Conservation (phyloP, 495 filamentous ascomycete species). For the Clohesyomyces aquaticus region DNA sequence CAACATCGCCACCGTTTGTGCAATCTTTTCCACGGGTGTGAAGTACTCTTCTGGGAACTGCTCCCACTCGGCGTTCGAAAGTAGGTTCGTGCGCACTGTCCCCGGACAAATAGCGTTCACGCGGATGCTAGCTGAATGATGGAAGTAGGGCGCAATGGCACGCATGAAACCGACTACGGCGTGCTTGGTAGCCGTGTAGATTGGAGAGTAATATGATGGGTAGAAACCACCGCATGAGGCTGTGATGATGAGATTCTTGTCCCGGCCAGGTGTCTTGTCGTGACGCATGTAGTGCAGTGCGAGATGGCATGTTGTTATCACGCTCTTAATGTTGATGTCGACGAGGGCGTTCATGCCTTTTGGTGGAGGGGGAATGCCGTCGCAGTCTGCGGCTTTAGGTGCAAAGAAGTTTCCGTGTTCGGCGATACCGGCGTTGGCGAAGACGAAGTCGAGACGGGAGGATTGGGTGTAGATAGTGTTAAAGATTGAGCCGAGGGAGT, state of each 20-base stretch:
- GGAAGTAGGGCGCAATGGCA: slow-evolving; percentile 37
- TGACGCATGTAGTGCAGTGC: slow-evolving; percentile 43
- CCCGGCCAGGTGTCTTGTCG: slow-evolving; percentile 13
- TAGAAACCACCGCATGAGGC: slow-evolving; percentile 43
- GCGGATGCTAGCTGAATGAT: slow-evolving; percentile 33
- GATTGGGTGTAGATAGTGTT: slow-evolving; percentile 30
- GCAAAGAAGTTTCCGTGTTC: slow-evolving; percentile 43
- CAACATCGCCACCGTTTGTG: slow-evolving; percentile 40
- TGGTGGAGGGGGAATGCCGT: slow-evolving; percentile 31
- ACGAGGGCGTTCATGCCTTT: slow-evolving; percentile 25
- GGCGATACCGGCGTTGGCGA: slow-evolving; percentile 48
- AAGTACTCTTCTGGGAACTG: slow-evolving; percentile 43
- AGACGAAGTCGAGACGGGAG: slow-evolving; percentile 45
- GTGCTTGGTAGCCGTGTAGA: slow-evolving; percentile 44
- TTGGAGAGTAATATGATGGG: slow-evolving; percentile 34
- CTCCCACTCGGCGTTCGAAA: slow-evolving; percentile 36
- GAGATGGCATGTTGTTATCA: slow-evolving; percentile 43
- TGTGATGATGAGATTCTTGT: slow-evolving; percentile 40
- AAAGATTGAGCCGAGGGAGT: slow-evolving; percentile 36
- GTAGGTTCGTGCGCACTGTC: slow-evolving; percentile 44
- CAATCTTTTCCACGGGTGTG: slow-evolving; percentile 44
- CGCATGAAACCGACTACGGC: slow-evolving; percentile 43
- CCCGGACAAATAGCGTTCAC: slow-evolving; percentile 45
- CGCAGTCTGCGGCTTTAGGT: background rate
- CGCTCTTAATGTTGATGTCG: slow-evolving; percentile 44